Evolutionary conservation across 257 asterid species (phyloP).

Genomic region (Plectranthus barbatus): DNA sequence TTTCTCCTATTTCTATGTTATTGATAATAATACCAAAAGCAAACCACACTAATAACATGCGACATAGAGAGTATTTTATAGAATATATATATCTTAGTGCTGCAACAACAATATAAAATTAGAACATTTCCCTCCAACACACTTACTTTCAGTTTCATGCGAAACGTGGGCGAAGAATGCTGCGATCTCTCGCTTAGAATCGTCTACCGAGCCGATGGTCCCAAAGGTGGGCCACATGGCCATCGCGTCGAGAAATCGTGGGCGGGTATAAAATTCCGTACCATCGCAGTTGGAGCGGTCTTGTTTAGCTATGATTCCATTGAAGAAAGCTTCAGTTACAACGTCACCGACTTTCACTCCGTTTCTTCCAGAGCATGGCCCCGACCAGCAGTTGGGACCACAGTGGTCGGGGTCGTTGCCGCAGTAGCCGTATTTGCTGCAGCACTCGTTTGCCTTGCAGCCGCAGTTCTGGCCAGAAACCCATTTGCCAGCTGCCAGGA

Average conservation of each 20-base stretch:
- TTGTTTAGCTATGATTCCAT: too few species aligned
- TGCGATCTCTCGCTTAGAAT: constrained; percentile 39
- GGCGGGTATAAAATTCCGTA: constrained; percentile 14
- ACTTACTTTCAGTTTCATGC: constrained; percentile 44
- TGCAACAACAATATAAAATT: too few species aligned
- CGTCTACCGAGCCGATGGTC: constrained; percentile 28
- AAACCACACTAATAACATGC: too few species aligned
- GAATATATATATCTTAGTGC: too few species aligned
- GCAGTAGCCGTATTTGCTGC: constrained; percentile 1
- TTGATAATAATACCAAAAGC: too few species aligned
- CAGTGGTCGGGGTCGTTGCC: background rate
- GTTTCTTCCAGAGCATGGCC: background rate
- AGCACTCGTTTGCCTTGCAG: background rate
- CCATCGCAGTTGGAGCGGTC: too few species aligned
- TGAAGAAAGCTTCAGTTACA: too few species aligned
- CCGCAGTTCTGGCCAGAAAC: constrained; percentile 3
- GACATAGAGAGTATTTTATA: too few species aligned
- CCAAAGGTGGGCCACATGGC: constrained; percentile 25
- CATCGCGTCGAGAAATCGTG: constrained; percentile 28
- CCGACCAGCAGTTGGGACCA: constrained; percentile 1
- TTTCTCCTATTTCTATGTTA: too few species aligned
- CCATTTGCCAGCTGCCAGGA: background rate
- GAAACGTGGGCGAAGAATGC: constrained; percentile 50
- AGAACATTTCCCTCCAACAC: too few species aligned
- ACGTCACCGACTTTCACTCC: background rate